phyloP scores from a whole-genome alignment of 108 stramenopile species.

The Cyclostephanos invisitatus region DNA sequence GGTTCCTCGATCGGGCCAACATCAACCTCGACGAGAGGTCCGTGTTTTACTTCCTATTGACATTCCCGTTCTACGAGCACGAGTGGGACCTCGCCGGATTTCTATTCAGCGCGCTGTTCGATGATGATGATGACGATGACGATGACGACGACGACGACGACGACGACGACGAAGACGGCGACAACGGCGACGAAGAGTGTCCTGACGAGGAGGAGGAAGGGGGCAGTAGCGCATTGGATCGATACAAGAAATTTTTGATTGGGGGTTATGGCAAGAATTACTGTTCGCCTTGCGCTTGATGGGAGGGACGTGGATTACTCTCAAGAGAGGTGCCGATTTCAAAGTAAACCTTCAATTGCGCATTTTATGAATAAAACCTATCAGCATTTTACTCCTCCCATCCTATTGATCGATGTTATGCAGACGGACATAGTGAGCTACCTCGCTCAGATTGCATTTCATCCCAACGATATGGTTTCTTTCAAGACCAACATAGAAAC shows the following conservation, averaged over 20 bases:
- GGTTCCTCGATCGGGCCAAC: constrained; percentile 46
- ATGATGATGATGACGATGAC: constrained; percentile 48
- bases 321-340: too few species aligned
- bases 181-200: not conserved
- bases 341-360: too few species aligned
- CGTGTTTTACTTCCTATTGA: constrained; percentile 74
- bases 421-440: too few species aligned
- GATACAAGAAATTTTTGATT: not conserved
- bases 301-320: not conserved
- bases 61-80: constrained; percentile 83
- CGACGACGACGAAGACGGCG: not conserved
- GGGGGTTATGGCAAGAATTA: not conserved
- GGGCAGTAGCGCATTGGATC: too few species aligned
- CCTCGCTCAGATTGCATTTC: too few species aligned
- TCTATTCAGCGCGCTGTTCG: constrained; percentile 66
- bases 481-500: too few species aligned
- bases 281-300: not conserved
- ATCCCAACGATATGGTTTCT: too few species aligned
- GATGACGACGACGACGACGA: constrained; percentile 7
- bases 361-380: too few species aligned
- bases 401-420: too few species aligned
- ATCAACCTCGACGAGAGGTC: constrained; percentile 54
- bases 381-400: too few species aligned
- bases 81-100: constrained; percentile 84
- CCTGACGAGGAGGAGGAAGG: not conserved